Evolutionary conservation across 805 yeast genomes (phyloP).

Genomic region (Wilhelminamyces savonicus): DNA sequence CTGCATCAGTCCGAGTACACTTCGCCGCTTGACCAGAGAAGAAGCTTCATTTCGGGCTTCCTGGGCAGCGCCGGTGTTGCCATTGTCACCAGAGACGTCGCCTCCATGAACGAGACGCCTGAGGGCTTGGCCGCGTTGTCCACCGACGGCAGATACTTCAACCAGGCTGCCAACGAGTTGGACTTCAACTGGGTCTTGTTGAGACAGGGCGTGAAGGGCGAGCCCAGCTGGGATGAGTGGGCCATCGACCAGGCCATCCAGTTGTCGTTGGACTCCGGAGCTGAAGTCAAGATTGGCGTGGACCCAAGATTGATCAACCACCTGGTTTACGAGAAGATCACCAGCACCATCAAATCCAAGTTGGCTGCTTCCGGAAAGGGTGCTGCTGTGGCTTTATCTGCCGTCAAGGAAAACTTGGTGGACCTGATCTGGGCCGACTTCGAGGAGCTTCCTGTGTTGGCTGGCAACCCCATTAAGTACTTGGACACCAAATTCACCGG

Average conservation of each 20-base stretch:
- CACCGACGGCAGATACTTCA: conserved; percentile 58
- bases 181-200: conserved; percentile 56
- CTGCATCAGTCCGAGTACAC: conserved; percentile 93
- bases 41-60: conserved; percentile 80
- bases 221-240: conserved; percentile 57
- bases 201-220: conserved; percentile 44
- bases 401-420: conserved; percentile 57
- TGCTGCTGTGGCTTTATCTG: conserved; percentile 36
- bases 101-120: conserved; percentile 45
- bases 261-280: conserved; percentile 42
- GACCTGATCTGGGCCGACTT: conserved; percentile 68
- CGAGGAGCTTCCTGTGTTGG: conserved; percentile 44
- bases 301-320: conserved; percentile 47
- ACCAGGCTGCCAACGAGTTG: conserved; percentile 51
- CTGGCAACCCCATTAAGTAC: conserved; percentile 42
- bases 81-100: conserved; percentile 60
- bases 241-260: conserved; percentile 44
- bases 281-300: conserved; percentile 31
- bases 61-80: conserved; percentile 94
- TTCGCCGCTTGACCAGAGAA: conserved; percentile 70
- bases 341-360: conserved; percentile 22
- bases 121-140: conserved; percentile 51
- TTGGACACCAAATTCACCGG: conserved; percentile 60
- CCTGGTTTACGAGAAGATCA: conserved; percentile 24
- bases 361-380: conserved; percentile 12